Conservation (phyloP, 2,329 filamentous ascomycete genomes). For the Passalora sequoiae region DNA sequence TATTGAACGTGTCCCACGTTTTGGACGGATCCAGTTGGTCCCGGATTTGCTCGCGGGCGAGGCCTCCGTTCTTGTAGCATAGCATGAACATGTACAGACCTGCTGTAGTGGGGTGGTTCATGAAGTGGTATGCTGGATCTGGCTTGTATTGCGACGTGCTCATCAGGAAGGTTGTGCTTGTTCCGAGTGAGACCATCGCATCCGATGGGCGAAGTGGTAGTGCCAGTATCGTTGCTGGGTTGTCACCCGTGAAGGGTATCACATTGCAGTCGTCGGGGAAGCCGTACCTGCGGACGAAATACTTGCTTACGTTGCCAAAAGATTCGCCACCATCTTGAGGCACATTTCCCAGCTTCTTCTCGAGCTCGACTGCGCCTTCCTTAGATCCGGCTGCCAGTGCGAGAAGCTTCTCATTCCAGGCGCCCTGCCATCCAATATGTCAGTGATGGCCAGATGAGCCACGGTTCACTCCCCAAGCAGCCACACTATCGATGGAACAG, state of each 20-base stretch:
- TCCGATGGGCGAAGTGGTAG: constrained; percentile 82
- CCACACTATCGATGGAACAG: too few relatives aligned
- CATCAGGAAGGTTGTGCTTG: constrained; percentile 96
- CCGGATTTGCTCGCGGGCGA: constrained; percentile 84
- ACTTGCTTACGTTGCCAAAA: constrained; percentile 68
- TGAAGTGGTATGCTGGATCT: constrained; percentile 90
- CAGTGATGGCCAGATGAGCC: too few relatives aligned
- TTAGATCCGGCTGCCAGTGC: constrained; percentile 63
- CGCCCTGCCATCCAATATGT: constrained; percentile 36
- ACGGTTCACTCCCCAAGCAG: too few relatives aligned
- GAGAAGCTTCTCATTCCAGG: constrained; percentile 71
- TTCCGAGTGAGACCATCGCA: constrained; percentile 90
- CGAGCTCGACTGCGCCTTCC: constrained; percentile 60
- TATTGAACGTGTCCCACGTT: constrained; percentile 76
- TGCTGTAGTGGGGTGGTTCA: constrained; percentile 89
- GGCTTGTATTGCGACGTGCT: constrained; percentile 87
- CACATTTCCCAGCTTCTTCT: constrained; percentile 73
- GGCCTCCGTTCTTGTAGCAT: constrained; percentile 96
- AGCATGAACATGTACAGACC: constrained; percentile 99
- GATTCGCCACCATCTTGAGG: constrained; percentile 72
- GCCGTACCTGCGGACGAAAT: constrained; percentile 74
- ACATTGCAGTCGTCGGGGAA: constrained; percentile 72
- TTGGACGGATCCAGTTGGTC: constrained; percentile 63
- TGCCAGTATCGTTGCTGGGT: constrained; percentile 89
- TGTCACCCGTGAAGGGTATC: constrained; percentile 88